Evolutionary conservation across 2,329 filamentous ascomycete species (phyloP).

Genomic region (Clarireedia hainanense): DNA sequence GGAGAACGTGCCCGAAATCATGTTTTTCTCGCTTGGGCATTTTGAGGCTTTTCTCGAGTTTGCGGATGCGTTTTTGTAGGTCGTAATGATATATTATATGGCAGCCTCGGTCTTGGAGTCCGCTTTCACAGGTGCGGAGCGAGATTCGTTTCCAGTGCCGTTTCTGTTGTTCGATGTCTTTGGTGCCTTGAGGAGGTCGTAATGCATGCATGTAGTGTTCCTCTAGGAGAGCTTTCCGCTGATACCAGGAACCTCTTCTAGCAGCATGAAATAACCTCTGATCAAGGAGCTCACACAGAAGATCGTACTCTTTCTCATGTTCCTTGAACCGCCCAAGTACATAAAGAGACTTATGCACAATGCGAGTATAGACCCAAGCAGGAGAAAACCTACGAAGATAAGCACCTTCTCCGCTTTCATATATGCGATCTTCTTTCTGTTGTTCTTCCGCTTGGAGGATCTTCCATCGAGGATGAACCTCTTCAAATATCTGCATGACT

Average conservation of each 20-base stretch:
- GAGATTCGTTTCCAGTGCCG: constrained; percentile 77
- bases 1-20: constrained; percentile 78
- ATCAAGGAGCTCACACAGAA: constrained; percentile 66
- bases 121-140: constrained; percentile 72
- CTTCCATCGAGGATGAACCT: constrained; percentile 76
- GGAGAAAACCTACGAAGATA: constrained; percentile 87
- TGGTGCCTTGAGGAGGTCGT: constrained; percentile 15
- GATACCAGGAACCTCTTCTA: constrained; percentile 86
- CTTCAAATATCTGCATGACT: constrained; percentile 65
- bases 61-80: constrained; percentile 85
- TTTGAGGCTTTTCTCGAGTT: constrained; percentile 78
- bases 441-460: constrained; percentile 64
- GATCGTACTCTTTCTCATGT: constrained; percentile 65
- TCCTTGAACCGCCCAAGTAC: constrained; percentile 77
- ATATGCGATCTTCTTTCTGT: constrained; percentile 66
- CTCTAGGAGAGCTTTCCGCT: constrained; percentile 86
- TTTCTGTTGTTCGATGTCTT: constrained; percentile 53
- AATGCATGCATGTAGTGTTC: constrained; percentile 84
- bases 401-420: constrained; percentile 75
- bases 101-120: constrained; percentile 79
- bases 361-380: constrained; percentile 86
- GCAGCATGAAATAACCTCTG: constrained; percentile 82
- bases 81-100: constrained; percentile 93
- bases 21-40: constrained; percentile 82
- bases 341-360: constrained; percentile 79